Base-by-base conservation (phyloP, 83 land plant species). In the Larix sibirica region DNA sequence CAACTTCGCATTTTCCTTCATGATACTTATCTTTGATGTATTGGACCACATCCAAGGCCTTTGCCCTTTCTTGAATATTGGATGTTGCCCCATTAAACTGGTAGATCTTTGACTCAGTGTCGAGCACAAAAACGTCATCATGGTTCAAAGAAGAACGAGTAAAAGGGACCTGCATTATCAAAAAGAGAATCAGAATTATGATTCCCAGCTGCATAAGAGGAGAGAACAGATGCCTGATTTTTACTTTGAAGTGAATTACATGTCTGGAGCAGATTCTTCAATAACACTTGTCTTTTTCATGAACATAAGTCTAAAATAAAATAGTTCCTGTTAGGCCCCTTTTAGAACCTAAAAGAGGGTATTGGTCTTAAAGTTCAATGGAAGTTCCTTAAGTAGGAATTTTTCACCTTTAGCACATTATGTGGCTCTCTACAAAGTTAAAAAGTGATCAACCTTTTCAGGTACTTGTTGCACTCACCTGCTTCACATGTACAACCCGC, bases 71-170 rank as follows among this genome's bases (percentile, higher is more conserved):
- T 84, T 97, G 99, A 84, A 97, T 95, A 81, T 91, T 97, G 71
- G 98, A 96, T 54, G 87, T 94, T 79, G 89, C 93, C 62, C 99
- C 99, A 87, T 97, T 97, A 86, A 97, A 97, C 84, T 97, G 99
- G 87, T 91, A 97, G 58, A 97, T 94, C 70, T 94, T 94, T 21
- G 87, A 64, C 65, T 94, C 83, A 4, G 98, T 92, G 81, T 97
- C 99, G 76, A 97, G 84, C 24, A 97, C 90, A 83, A 97, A 97
- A 50, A 97, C 98, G 89, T 97, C 99, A 89, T 97, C 99, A 80
- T 97, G 99, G 86, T 96, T 97, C 62, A 97, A 81, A n/a, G 98
- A 94, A 36, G 98, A 89, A 4, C 97, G 88, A 40, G 94, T 85
- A 90, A 91, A 96, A 44, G 99, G 98, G 78, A 97, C 98, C 99